Evolutionary conservation across 108 stramenopile species (phyloP).

Genomic region (Seminavis robusta): DNA sequence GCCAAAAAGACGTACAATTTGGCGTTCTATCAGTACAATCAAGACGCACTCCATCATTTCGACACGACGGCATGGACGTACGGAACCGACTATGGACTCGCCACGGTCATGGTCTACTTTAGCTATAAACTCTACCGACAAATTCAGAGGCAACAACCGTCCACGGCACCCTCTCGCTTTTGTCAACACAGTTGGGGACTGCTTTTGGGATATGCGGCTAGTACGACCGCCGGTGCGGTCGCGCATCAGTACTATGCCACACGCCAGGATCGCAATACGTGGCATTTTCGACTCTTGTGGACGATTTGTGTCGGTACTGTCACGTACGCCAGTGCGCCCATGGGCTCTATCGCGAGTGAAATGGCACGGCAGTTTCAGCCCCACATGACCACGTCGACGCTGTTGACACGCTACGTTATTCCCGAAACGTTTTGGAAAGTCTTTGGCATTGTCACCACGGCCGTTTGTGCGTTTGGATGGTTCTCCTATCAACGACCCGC

Average conservation of each 20-base stretch:
- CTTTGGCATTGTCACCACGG: constrained; percentile 49
- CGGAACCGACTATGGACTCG: constrained; percentile 76
- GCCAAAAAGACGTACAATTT: constrained; percentile 42
- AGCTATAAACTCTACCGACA: background rate
- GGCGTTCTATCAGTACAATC: constrained; percentile 57
- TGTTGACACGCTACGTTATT: constrained; percentile 14
- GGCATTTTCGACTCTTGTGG: constrained; percentile 69
- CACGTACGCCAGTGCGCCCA: constrained; percentile 53
- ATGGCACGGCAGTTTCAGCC: constrained; percentile 33
- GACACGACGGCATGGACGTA: constrained; percentile 82
- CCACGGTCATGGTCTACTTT: constrained; percentile 51
- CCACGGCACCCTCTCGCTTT: constrained; percentile 2
- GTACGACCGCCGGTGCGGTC: constrained; percentile 62
- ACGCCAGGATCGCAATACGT: constrained; percentile 50
- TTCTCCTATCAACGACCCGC: constrained; percentile 82
- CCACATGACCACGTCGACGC: background rate
- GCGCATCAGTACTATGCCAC: constrained; percentile 61
- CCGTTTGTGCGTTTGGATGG: constrained; percentile 45
- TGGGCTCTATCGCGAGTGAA: constrained; percentile 70
- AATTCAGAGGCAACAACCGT: background rate
- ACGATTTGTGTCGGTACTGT: constrained; percentile 83
- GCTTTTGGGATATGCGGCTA: constrained; percentile 53
- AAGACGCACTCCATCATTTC: constrained; percentile 43
- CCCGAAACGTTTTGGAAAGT: constrained; percentile 59
- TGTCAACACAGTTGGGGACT: constrained; percentile 23